phyloP scores from a whole-genome alignment of 139 green algal genomes.

The Tetradesmus obliquus region DNA sequence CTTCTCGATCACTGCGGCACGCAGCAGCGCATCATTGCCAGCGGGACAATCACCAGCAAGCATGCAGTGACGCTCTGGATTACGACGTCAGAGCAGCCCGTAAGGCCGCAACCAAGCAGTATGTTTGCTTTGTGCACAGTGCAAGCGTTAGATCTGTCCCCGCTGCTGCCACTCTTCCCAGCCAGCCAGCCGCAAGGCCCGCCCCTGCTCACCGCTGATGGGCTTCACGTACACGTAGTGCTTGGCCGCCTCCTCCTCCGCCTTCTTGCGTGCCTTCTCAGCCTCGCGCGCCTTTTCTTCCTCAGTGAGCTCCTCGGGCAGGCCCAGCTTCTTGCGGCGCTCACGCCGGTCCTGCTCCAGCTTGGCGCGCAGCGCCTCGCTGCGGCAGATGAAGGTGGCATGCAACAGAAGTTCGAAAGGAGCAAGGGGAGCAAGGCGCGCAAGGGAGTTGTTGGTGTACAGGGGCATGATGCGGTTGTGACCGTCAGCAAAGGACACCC shows the following conservation, averaged over 20 bases:
- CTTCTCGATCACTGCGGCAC: conserved; percentile 61
- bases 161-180: not conserved
- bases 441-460: too few species aligned
- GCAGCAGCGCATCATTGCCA: not conserved
- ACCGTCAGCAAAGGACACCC: not conserved
- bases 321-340: conserved; percentile 83
- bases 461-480: not conserved
- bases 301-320: conserved; percentile 91
- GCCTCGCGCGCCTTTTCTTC: conserved; percentile 85
- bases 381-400: not conserved
- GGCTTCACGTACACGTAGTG: conserved; percentile 75
- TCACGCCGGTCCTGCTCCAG: conserved; percentile 91
- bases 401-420: not conserved
- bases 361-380: conserved; percentile 80
- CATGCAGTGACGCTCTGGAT: not conserved
- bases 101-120: not conserved
- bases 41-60: too few species aligned
- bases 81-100: not conserved
- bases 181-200: too few species aligned
- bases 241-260: conserved; percentile 58
- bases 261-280: conserved; percentile 59
- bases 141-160: not conserved
- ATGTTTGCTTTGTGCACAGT: not conserved
- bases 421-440: too few species aligned
- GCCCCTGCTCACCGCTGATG: conserved; percentile 55